Evolutionary conservation across 805 yeast species (phyloP), one percentile per base, ranked within the genome.

Genomic region (Scheffersomyces coipomensis): DNA sequence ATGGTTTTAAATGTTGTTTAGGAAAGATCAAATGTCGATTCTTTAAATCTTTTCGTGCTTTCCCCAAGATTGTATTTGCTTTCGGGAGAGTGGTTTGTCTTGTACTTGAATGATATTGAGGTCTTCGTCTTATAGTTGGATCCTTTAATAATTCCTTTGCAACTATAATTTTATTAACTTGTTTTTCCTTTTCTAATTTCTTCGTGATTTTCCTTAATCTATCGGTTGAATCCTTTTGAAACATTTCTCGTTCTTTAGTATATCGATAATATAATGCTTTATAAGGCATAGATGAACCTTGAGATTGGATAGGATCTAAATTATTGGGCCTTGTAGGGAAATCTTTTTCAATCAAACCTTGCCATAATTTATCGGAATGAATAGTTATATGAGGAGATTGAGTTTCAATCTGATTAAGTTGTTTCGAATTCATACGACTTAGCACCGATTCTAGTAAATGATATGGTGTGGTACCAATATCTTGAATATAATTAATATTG

Each of bases 391-490:
- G 74, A 4, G 76, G 74, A 31, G 77, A 71, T 33, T 49, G 55
- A 1, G 40, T 42, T 49, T 78, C 82, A 0, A 76, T 59, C 6
- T 47, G 40, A 25, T 54, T 54, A 13, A 78, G 56, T 34, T 76
- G 71, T 42, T 66, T 70, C 3, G 74, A 68, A 3, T 68, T 62
- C 64, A 76, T 72, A 38, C 66, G 66, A 41, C 47, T 51, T 10
- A 78, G 56, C 1, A 77, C 56, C 0, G 82, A 80, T 45, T 62
- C 68, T 9, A 76, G 58, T 11, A 78, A 51, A 49, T 75, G 81
- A 46, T 66, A 76, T 6, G 64, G 66, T 6, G 60, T 49, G n/a
- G 42, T 33, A 5, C 66, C 66, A 10, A 60, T 46, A 38, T 56
- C 61, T 19, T 45, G 37, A 12, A 60, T 39, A 31, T 45, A 48